Base-by-base conservation (phyloP, 495 filamentous ascomycete genomes). In the Aspergillus conjunctus region DNA sequence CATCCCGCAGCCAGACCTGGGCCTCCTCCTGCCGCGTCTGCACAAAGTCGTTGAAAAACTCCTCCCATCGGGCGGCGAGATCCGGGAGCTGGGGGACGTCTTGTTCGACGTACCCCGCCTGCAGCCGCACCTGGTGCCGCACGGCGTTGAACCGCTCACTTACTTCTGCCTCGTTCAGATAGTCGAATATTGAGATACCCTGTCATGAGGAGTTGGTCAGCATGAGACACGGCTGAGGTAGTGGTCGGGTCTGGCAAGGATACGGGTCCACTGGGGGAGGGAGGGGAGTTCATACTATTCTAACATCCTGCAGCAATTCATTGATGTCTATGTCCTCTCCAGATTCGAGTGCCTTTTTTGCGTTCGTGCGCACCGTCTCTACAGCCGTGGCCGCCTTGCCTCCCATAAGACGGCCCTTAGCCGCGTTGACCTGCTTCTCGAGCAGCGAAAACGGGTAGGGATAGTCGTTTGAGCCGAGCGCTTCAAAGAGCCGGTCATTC, bases 21-120 rank as follows among this genome's bases (percentile, higher is more conserved):
- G 43, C 43, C 43, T 45, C 12, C 2, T 45, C 43, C 43, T 45
- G 43, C n/a, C 43, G 43, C 43, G 3, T 18, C 43, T 45, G 43
- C 43, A 45, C 43, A n/a, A 45, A 45, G 43, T 45, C 43, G 43
- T 45, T 45, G 43, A 45, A 45, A n/a, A 4, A 45, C 43, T 45
- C 43, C 1, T 5, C 43, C 43, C 43, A 45, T 45, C 43, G 43
- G 43, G 43, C 43, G 3, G 43, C 43, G 43, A 45, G 43, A 14
- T 45, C 43, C 1, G 43, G 43, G n/a, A 45, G 43, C 43, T 45
- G 11, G 43, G 43, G 43, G 12, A 45, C 43, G 43, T 45, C 43
- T 45, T 45, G 14, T 45, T 45, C 43, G 7, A 45, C 43, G 7
- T 45, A 45, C 43, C 43, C 43, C 12, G 43, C 43, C 43, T 45